A percentile compares a stretch with the other conserved stretches of the same genome.
Conservation (phyloP, 2,329 filamentous ascomycete genomes). For the Pestalotiopsis sp. region DNA sequence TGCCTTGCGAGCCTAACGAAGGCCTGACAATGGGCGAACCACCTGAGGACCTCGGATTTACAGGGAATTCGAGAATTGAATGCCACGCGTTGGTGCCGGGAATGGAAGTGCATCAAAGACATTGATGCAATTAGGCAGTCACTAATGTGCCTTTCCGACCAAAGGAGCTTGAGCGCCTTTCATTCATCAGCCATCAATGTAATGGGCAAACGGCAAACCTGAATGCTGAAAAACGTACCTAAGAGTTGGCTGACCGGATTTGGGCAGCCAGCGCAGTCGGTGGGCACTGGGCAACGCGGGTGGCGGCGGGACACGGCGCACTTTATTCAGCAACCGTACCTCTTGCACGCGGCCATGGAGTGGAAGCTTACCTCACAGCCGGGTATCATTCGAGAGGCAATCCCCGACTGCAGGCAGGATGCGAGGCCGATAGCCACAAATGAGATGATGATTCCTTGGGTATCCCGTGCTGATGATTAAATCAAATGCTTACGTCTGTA, state of each 20-base stretch:
- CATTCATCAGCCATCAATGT: too few relatives aligned
- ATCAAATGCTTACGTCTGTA: too few relatives aligned
- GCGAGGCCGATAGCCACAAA: not conserved
- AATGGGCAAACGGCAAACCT: too few relatives aligned
- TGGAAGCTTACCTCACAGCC: too few relatives aligned
- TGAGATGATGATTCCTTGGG: too few relatives aligned
- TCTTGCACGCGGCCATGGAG: not conserved
- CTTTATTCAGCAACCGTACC: not conserved
- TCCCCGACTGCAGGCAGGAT: not conserved
- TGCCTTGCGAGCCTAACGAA: conserved; percentile 3
- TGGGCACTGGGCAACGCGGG: not conserved
- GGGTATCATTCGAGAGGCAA: not conserved
- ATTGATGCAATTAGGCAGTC: not conserved
- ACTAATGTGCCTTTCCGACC: not conserved
- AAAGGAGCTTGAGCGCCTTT: not conserved
- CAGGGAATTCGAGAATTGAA: not conserved
- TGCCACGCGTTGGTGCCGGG: not conserved
- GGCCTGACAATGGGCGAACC: not conserved
- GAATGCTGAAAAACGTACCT: too few relatives aligned
- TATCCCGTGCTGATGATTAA: too few relatives aligned
- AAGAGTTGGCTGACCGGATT: not conserved
- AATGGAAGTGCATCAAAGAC: not conserved
- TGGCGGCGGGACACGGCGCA: not conserved
- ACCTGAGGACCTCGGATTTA: not conserved
- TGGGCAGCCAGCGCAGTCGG: not conserved